Conservation (phyloP, 2,329 filamentous ascomycete species). For the Fusarium decemcellulare region DNA sequence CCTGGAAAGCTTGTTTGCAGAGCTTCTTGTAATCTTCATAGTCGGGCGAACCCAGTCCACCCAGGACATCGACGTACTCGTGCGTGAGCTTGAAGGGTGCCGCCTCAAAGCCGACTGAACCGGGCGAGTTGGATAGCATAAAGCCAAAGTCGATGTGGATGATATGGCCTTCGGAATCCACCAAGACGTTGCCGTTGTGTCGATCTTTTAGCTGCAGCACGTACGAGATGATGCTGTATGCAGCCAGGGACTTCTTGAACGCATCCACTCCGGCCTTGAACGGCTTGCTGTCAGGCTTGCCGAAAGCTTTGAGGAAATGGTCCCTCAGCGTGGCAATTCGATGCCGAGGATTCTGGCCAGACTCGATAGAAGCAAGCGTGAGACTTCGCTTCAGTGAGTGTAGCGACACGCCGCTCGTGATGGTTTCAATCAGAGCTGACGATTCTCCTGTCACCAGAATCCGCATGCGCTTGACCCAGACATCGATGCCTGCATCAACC, state of each 20-base stretch:
- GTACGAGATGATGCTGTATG: slow-evolving; percentile 89
- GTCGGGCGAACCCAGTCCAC: slow-evolving; percentile 77
- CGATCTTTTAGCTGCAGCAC: slow-evolving; percentile 88
- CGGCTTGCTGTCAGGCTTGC: slow-evolving; percentile 75
- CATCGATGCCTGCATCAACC: slow-evolving; percentile 79
- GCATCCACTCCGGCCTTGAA: slow-evolving; percentile 82
- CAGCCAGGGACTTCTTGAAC: slow-evolving; percentile 85
- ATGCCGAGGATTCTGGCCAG: slow-evolving; percentile 79
- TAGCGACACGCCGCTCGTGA: slow-evolving; percentile 89
- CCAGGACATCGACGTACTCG: slow-evolving; percentile 88
- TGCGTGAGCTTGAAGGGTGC: slow-evolving; percentile 90
- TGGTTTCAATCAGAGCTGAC: slow-evolving; percentile 88
- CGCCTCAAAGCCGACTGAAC: slow-evolving; percentile 87
- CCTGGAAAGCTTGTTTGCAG: slow-evolving; percentile 88
- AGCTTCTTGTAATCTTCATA: slow-evolving; percentile 83
- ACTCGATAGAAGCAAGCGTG: slow-evolving; percentile 80
- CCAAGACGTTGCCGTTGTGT: slow-evolving; percentile 88
- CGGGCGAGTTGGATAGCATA: slow-evolving; percentile 89
- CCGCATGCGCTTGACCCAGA: slow-evolving; percentile 93
- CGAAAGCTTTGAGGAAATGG: slow-evolving; percentile 87
- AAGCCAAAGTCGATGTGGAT: slow-evolving; percentile 93
- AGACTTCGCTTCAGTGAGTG: slow-evolving; percentile 88
- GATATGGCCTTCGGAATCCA: slow-evolving; percentile 88
- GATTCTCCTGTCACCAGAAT: slow-evolving; percentile 89
- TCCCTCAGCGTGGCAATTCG: slow-evolving; percentile 86